Conservation (phyloP, 2,329 filamentous ascomycete genomes). For the Dothiorella sarmentorum region DNA sequence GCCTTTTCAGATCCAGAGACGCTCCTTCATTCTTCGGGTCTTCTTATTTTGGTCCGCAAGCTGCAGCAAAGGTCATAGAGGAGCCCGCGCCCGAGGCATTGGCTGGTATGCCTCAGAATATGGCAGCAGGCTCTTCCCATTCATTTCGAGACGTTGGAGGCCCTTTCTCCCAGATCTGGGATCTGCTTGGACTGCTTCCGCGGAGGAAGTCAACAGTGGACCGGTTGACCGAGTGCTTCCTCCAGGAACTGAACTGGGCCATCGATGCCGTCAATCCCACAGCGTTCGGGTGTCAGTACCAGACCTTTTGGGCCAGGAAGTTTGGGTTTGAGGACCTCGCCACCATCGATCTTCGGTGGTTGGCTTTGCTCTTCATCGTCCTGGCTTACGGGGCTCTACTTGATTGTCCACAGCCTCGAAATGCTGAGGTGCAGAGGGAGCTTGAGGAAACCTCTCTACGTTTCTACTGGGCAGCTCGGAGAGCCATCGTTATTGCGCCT, state of each 20-base stretch:
- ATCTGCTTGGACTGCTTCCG: constrained; percentile 39
- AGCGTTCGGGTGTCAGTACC: constrained; percentile 36
- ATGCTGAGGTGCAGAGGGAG: constrained; percentile 35
- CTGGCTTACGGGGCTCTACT: constrained; percentile 40
- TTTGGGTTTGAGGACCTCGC: constrained; percentile 42
- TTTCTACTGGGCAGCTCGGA: constrained; percentile 42
- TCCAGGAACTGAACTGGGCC: constrained; percentile 37
- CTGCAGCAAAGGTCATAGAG: constrained; percentile 24
- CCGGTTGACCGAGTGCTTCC: constrained; percentile 33
- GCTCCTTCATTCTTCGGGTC: constrained; percentile 25
- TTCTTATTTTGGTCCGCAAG: constrained; percentile 25
- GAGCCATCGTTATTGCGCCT: constrained; percentile 41
- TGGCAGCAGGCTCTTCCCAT: constrained; percentile 22
- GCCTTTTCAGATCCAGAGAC: constrained; percentile 23
- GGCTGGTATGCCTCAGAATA: constrained; percentile 22
- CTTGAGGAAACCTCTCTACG: constrained; percentile 39
- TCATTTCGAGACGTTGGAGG: constrained; percentile 30
- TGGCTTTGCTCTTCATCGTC: constrained; percentile 42
- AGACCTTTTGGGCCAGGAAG: constrained; percentile 39
- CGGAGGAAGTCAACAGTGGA: constrained; percentile 39
- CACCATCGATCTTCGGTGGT: constrained; percentile 41
- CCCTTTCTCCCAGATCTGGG: constrained; percentile 41
- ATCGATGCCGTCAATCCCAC: constrained; percentile 37
- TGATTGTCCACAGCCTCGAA: constrained; percentile 32
- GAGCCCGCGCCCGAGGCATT: constrained; percentile 23